Evolutionary conservation across 2,329 filamentous ascomycete genomes (phyloP).

Genomic region (Pyricularia pennisetigena): DNA sequence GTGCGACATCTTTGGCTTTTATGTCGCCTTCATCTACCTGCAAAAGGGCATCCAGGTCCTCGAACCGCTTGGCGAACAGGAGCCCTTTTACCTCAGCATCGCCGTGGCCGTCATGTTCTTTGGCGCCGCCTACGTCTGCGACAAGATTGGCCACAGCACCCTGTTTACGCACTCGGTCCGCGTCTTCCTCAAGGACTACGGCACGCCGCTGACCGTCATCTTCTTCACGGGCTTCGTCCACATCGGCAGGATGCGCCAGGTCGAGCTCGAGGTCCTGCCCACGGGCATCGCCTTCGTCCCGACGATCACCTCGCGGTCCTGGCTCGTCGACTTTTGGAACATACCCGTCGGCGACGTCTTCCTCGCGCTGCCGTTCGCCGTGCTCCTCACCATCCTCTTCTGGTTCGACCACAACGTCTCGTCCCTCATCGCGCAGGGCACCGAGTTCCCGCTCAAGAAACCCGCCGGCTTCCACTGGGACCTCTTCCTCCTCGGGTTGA

Average conservation of each 20-base stretch:
- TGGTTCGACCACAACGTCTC: constrained; percentile 89
- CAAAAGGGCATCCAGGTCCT: constrained; percentile 87
- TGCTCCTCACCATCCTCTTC: constrained; percentile 75
- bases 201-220: constrained; percentile 69
- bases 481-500: constrained; percentile 68
- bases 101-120: constrained; percentile 69
- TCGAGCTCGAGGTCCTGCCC: constrained; percentile 62
- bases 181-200: constrained; percentile 83
- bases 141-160: constrained; percentile 57
- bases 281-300: constrained; percentile 72
- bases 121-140: constrained; percentile 64
- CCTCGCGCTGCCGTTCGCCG: constrained; percentile 75
- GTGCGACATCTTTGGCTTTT: constrained; percentile 91
- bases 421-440: constrained; percentile 73
- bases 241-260: constrained; percentile 68
- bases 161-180: constrained; percentile 68
- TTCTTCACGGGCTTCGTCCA: constrained; percentile 90
- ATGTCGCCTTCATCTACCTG: constrained; percentile 84
- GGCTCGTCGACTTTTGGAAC: constrained; percentile 79
- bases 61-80: constrained; percentile 57
- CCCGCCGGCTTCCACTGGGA: constrained; percentile 84
- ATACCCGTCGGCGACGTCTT: constrained; percentile 65
- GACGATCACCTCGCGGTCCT: constrained; percentile 54
- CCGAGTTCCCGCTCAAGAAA: constrained; percentile 71
- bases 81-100: constrained; percentile 70